Evolutionary conservation across 768 basidiomycete species (phyloP), one percentile per base, ranked within the genome.

Genomic region (Pisolithus microcarpus): DNA sequence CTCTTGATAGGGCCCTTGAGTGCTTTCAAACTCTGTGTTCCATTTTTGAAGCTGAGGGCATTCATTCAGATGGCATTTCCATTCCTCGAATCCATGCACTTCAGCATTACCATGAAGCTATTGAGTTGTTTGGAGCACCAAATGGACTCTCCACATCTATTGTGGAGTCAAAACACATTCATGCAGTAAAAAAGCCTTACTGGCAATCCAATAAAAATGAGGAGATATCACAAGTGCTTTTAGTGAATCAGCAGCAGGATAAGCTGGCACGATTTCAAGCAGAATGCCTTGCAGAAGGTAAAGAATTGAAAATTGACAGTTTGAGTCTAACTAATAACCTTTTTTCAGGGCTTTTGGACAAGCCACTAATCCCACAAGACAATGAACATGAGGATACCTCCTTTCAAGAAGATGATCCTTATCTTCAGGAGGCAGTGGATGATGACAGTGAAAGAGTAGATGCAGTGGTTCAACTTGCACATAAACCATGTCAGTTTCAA

Each of bases 131-230:
- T 50, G 56, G 58, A 5, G 56, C 61, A 6, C 62, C 57, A 4
- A 53, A 61, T 24, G 58, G 62, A 11, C 38, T 58, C 7, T 62
- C 57, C 44, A 58, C n/a, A n/a, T n/a, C n/a, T n/a, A n/a, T n/a
- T n/a, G n/a, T n/a, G n/a, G n/a, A n/a, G n/a, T n/a, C n/a, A n/a
- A n/a, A n/a, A n/a, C n/a, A n/a, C n/a, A n/a, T n/a, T n/a, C n/a
- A n/a, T n/a, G n/a, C n/a, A n/a, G n/a, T n/a, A n/a, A n/a, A n/a
- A n/a, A n/a, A n/a, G n/a, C n/a, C n/a, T n/a, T n/a, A n/a, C n/a
- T n/a, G n/a, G n/a, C n/a, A n/a, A n/a, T n/a, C n/a, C n/a, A n/a
- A n/a, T n/a, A n/a, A n/a, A n/a, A n/a, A n/a, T n/a, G n/a, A n/a
- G n/a, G n/a, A n/a, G n/a, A n/a, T n/a, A n/a, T n/a, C n/a, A n/a